Base-by-base conservation (phyloP, 2,329 filamentous ascomycete species). In the Ascochyta fabae region DNA sequence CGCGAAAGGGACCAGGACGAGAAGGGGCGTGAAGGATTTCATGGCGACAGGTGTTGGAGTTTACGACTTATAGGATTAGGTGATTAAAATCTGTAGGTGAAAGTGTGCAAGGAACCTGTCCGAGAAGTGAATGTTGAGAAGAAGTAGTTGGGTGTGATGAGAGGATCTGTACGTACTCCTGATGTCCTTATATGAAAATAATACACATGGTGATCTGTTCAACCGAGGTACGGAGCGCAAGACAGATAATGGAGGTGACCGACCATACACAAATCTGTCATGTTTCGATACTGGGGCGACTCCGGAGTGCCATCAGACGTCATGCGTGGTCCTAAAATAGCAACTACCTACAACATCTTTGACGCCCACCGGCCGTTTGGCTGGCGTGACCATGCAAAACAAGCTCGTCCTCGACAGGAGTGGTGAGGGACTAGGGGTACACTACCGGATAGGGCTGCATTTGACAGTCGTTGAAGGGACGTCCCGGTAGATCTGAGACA, bases 281-380 rank as follows among this genome's bases (percentile, higher is more conserved):
- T 59, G 62, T 64, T 66, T 62, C 44, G 40, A 56, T 31, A 4
- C 39, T 56, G 47, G 22, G 16, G 35, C 31, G 15, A 22, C 36
- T 48, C 44, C 39, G 46, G 40, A 42, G 40, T 34, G 19, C 53
- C 39, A 54, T 58, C 52, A 56, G 51, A 60, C 53, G 39, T 64
- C 55, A 67, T 66, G 64, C 61, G 16, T 23, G 19, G 35, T 47
- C 47, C 33, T 31, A 52, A 43, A 59, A 49, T 60, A 58, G 23
- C 38, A 45, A 26, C 39, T 39, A 19, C 22, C 34, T 54, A 48
- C 47, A 52, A 45, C 40, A 29, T 33, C 23, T 12, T 33, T 46
- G 34, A 33, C 50, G 46, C 26, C 44, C 19, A 46, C 23, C 29
- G 31, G 15, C 26, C 13, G 19, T 54, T 23, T 38, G 10, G 16